Percentiles rank a stretch among this genome's conserved stretches.
Evolutionary conservation across 176 grass and related monocot species (phyloP).

Genomic region (Oryza meyeriana): DNA sequence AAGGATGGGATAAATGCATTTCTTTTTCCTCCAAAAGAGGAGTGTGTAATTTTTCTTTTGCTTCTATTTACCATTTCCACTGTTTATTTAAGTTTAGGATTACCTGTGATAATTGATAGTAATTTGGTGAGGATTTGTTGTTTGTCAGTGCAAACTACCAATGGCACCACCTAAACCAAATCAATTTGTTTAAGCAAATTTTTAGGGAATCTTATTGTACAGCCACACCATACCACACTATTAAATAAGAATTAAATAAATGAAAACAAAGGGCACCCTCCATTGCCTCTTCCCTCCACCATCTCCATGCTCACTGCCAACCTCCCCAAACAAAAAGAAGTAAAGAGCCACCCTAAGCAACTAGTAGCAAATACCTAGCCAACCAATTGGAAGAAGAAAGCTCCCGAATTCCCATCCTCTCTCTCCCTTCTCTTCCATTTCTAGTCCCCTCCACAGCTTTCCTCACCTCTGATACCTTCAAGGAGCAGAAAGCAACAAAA

Average conservation of each 20-base stretch:
- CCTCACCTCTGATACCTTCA: not conserved
- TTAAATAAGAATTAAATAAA: conserved; percentile 18
- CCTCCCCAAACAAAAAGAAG: conserved; percentile 17
- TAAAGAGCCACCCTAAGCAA: conserved; percentile 4
- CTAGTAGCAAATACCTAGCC: conserved; percentile 21
- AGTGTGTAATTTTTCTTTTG: not conserved
- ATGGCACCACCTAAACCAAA: not conserved
- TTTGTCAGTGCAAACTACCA: not conserved
- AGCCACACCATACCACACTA: conserved; percentile 23
- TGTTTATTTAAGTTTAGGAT: not conserved
- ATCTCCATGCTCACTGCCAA: conserved; percentile 20
- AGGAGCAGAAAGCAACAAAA: conserved; percentile 18
- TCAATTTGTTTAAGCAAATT: conserved; percentile 34
- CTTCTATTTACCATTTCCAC: not conserved
- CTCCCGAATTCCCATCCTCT: not conserved
- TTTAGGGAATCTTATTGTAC: conserved; percentile 35
- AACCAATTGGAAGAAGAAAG: not conserved
- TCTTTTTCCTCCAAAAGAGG: not conserved
- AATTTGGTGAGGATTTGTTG: not conserved
- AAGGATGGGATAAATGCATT: not conserved
- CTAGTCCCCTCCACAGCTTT: not conserved
- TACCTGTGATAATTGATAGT: not conserved
- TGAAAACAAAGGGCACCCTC: conserved; percentile 36
- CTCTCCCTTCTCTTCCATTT: not conserved
- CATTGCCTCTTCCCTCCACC: conserved; percentile 23